phyloP scores from a whole-genome alignment of 176 grass and related monocot species.

The Zoysia japonica region DNA sequence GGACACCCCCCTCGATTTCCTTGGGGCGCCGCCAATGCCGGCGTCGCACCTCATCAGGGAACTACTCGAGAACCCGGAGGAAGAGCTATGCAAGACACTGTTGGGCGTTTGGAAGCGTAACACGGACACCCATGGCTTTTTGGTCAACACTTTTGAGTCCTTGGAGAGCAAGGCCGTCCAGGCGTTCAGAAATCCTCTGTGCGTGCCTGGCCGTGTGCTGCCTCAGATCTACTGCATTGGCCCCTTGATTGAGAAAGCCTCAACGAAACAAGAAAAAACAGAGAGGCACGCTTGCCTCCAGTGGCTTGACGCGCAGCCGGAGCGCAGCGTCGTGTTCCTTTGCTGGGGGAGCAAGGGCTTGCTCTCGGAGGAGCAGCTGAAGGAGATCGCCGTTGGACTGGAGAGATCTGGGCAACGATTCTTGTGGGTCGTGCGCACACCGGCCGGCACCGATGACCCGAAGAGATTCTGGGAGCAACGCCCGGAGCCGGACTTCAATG shows the following conservation, averaged over 20 bases:
- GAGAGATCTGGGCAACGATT: background rate
- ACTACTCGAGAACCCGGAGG: background rate
- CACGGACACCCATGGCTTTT: conserved; percentile 22
- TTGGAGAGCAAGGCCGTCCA: conserved; percentile 36
- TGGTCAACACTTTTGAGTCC: conserved; percentile 39
- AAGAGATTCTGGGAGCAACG: conserved; percentile 12
- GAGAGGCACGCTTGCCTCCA: conserved; percentile 13
- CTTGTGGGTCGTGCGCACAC: background rate
- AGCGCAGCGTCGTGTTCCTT: conserved; percentile 42
- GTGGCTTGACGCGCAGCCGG: conserved; percentile 15
- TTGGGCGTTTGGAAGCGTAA: background rate
- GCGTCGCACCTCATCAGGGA: background rate
- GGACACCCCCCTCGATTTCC: background rate
- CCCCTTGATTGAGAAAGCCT: background rate
- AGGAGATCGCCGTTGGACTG: background rate
- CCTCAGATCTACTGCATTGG: conserved; percentile 39
- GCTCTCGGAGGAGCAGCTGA: conserved; percentile 28
- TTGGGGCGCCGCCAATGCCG: background rate
- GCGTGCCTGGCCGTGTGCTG: background rate
- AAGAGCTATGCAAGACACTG: background rate
- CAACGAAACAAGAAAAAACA: background rate
- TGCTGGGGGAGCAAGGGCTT: conserved; percentile 40
- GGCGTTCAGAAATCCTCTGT: conserved; percentile 15
- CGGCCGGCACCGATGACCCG: background rate
- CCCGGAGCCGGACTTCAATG: conserved; percentile 16